A percentile compares a stretch with the other conserved stretches of the same genome.
Evolutionary conservation across 768 basidiomycete species (phyloP).

Genomic region (Suillus ampliporus): DNA sequence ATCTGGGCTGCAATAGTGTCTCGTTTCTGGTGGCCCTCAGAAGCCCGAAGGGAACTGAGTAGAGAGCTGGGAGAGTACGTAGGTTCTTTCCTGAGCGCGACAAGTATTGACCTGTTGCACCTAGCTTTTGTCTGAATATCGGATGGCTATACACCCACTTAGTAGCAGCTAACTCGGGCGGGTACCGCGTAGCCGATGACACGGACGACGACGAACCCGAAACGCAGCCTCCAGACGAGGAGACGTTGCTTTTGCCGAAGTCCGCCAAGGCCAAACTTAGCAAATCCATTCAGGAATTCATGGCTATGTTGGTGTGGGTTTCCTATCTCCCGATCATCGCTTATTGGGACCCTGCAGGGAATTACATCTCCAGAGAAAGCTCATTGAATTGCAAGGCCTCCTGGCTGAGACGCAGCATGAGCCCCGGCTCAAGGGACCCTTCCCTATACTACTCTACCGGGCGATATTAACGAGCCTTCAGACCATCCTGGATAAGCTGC

Average conservation of each 20-base stretch:
- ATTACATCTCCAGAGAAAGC: constrained; percentile 88
- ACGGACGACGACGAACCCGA: constrained; percentile 14
- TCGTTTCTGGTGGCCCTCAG: constrained; percentile 94
- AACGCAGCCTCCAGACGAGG: constrained; percentile 30
- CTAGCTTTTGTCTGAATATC: constrained; percentile 89
- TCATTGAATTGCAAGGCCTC: constrained; percentile 86
- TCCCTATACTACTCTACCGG: constrained; percentile 86
- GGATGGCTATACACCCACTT: constrained; percentile 95
- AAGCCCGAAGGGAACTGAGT: constrained; percentile 87
- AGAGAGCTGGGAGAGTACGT: constrained; percentile 86
- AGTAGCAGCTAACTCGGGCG: constrained; percentile 84
- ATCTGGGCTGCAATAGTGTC: constrained; percentile 90
- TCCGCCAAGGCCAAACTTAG: constrained; percentile 51
- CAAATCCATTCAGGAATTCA: constrained; percentile 81
- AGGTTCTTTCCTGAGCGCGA: not conserved
- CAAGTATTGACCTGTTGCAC: not conserved
- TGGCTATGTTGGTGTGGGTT: constrained; percentile 76
- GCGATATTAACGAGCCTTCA: constrained; percentile 83
- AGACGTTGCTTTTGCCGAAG: constrained; percentile 37
- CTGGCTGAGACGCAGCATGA: constrained; percentile 91
- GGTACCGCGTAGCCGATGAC: constrained; percentile 50
- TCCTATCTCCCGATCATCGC: not conserved
- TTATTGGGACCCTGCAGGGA: constrained; percentile 62
- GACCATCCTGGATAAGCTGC: constrained; percentile 85
- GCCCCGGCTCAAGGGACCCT: constrained; percentile 94